These are phyloP conservation scores for Chlamydomonas incerta DNA, from an alignment of 139 green algal species.

Conservation along the genomic window DNA sequence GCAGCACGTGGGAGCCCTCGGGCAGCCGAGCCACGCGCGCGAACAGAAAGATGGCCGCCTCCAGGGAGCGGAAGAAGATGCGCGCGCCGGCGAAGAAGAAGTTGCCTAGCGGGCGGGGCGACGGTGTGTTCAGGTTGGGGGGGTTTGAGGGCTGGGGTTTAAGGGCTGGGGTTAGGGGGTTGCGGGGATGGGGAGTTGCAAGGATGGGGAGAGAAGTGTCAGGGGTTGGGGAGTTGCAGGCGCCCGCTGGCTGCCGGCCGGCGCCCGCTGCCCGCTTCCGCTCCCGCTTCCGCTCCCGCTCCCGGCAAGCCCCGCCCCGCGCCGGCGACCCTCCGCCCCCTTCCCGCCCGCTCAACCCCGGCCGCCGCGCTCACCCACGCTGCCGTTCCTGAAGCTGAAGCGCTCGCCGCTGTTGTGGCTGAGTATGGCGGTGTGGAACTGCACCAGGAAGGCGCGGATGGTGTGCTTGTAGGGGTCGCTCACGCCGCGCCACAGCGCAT, in stretches of 20 bases:
- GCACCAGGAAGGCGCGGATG: constrained; percentile 96
- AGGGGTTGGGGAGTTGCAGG: too few species aligned
- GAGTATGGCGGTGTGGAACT: constrained; percentile 95
- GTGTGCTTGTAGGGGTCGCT: constrained; percentile 98
- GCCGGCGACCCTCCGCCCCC: too few species aligned
- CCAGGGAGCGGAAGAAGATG: constrained; percentile 96
- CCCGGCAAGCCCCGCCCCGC: too few species aligned
- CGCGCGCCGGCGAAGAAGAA: constrained; percentile 99
- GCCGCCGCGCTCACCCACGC: constrained; percentile 79
- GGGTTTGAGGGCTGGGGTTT: background rate
- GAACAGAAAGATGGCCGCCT: constrained; percentile 98
- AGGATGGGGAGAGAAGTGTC: too few species aligned
- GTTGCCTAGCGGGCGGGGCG: constrained; percentile 81
- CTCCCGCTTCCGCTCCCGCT: too few species aligned
- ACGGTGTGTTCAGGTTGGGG: background rate
- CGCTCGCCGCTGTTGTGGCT: constrained; percentile 73
- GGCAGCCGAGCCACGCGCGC: constrained; percentile 75
- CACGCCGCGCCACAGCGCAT: constrained; percentile 92
- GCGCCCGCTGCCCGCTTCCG: too few species aligned
- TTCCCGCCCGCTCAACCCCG: too few species aligned
- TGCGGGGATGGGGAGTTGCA: too few species aligned
- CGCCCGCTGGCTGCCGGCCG: too few species aligned
- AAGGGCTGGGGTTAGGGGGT: background rate
- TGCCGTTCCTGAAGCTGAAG: constrained; percentile 95
- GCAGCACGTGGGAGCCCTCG: constrained; percentile 82